Evolutionary conservation across 495 filamentous ascomycete genomes (phyloP), one percentile per base, ranked within the genome.

Genomic region (Jackrogersella minutella): DNA sequence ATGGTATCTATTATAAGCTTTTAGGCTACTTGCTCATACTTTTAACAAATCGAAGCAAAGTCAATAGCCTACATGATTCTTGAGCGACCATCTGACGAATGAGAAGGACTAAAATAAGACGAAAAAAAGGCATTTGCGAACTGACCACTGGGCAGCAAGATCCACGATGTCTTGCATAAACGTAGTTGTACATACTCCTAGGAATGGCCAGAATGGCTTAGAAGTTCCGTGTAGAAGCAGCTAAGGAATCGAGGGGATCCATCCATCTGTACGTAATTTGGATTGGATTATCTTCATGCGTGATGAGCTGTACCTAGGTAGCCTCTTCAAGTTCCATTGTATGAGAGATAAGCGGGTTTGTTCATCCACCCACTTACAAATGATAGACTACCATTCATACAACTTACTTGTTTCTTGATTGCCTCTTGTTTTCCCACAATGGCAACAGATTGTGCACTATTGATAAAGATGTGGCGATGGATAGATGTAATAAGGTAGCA

Each of bases 301-400:
- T 73, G 78, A 79, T 77, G 73, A 73, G 70, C 49, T 79, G 77
- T 71, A n/a, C n/a, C n/a, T n/a, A n/a, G n/a, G n/a, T n/a, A 71
- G 62, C 59, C 43, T 62, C 54, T 58, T 10, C 33, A n/a, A n/a
- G n/a, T n/a, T n/a, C n/a, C n/a, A n/a, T n/a, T n/a, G n/a, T n/a
- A n/a, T 14, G 24, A n/a, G 37, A 53, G 41, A 53, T 44, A 37
- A 46, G 28, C 51, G 57, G n/a, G 39, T 54, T 44, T 39, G 56
- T 46, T 13, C 40, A 30, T n/a, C 49, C 31, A 34, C 17, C 43
- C 55, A 58, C 30, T 55, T 33, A 56, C 31, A 34, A 28, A 24
- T 47, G 46, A 46, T 43, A n/a, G n/a, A 31, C 36, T 40, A 58
- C 33, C 22, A 11, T 30, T 43, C 31, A 2, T 50, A 8, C 41